phyloP scores from a whole-genome alignment of 495 filamentous ascomycete genomes.

The Elaphomyces granulatus region DNA sequence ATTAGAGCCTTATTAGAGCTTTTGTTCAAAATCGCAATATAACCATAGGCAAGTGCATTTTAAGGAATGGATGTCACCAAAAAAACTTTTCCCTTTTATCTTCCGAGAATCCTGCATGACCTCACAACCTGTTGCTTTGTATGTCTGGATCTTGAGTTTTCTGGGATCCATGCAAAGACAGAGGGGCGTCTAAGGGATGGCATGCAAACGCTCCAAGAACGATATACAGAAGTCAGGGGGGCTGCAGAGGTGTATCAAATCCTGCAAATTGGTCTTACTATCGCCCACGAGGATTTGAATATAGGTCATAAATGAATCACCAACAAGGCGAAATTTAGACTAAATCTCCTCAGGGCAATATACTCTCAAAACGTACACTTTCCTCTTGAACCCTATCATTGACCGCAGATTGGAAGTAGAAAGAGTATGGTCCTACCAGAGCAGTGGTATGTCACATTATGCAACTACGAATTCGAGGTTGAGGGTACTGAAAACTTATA shows the following conservation, averaged over 20 bases:
- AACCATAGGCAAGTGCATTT: no score
- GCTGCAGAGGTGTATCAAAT: slow-evolving; percentile 59
- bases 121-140: slow-evolving; percentile 53
- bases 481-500: slow-evolving; percentile 9
- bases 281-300: slow-evolving; percentile 39
- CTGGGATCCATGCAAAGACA: slow-evolving; percentile 37
- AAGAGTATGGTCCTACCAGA: slow-evolving; percentile 39
- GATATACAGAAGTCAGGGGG: slow-evolving; percentile 49
- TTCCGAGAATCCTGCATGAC: slow-evolving; percentile 44
- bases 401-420: slow-evolving; percentile 37
- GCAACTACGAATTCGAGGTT: background rate
- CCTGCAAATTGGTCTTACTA: slow-evolving; percentile 64
- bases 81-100: slow-evolving; percentile 35
- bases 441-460: slow-evolving; percentile 24
- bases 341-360: slow-evolving; percentile 33
- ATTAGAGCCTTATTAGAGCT: no score
- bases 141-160: slow-evolving; percentile 63
- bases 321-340: background rate
- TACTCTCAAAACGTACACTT: slow-evolving; percentile 51
- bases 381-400: slow-evolving; percentile 43
- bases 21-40: no score
- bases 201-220: slow-evolving; percentile 39
- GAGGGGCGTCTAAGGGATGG: slow-evolving; percentile 6
- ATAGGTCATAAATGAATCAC: slow-evolving; percentile 19
- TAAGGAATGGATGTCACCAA: slow-evolving; percentile 48